Evolutionary conservation across 306 rosid genomes (phyloP).

Genomic region (Vigna radiata): DNA sequence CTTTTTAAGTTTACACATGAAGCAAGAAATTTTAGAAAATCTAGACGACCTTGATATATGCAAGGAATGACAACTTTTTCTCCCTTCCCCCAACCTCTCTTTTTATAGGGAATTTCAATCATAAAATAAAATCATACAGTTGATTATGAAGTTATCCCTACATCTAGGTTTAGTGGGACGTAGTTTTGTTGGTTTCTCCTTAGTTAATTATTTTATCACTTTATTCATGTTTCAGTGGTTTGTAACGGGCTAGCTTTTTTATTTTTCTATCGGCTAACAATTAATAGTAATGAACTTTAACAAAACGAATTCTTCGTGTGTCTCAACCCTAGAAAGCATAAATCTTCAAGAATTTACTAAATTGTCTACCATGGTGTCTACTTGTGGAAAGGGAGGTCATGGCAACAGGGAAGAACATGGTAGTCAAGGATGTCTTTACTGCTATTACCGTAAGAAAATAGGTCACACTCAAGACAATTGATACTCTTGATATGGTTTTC

Average conservation of each 20-base stretch:
- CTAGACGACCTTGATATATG: neutral
- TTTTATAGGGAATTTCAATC: neutral
- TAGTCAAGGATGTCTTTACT: too few relatives aligned
- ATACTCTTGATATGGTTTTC: too few relatives aligned
- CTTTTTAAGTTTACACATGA: neutral
- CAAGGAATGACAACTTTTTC: neutral
- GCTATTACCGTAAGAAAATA: too few relatives aligned
- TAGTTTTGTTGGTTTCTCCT: neutral
- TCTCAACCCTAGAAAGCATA: too few relatives aligned
- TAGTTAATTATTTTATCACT: neutral
- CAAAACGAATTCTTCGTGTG: too few relatives aligned
- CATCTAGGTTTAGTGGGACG: neutral
- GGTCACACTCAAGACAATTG: too few relatives aligned
- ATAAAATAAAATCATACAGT: neutral
- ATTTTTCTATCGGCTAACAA: neutral
- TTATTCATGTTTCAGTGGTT: neutral
- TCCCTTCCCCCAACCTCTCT: neutral
- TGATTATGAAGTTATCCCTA: neutral
- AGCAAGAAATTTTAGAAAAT: constrained; percentile 2
- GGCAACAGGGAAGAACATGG: too few relatives aligned
- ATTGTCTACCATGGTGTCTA: too few relatives aligned
- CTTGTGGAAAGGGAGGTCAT: too few relatives aligned
- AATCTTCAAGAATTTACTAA: too few relatives aligned
- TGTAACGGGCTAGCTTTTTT: neutral
- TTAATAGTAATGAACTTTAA: neutral